Conservation (phyloP, 768 basidiomycete genomes). For the Coprinellus aureogranulatus region DNA sequence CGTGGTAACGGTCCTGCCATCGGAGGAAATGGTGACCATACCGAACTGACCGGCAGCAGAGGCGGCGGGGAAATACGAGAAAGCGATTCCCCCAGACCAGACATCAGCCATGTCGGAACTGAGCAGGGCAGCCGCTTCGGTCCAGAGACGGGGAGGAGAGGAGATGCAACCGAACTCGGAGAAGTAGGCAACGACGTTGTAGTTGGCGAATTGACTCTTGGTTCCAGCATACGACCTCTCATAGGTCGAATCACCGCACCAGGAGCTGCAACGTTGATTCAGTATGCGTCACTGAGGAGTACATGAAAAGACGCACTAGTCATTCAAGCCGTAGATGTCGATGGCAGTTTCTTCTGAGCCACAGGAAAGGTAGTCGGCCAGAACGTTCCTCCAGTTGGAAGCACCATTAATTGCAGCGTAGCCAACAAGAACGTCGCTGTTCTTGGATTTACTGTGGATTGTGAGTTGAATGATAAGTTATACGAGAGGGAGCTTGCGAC, state of each 20-base stretch:
- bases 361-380: slow-evolving; percentile 82
- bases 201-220: slow-evolving; percentile 54
- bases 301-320: slow-evolving; percentile 56
- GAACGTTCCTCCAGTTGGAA: slow-evolving; percentile 54
- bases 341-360: slow-evolving; percentile 64
- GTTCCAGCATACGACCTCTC: slow-evolving; percentile 53
- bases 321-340: slow-evolving; percentile 85
- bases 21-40: slow-evolving; percentile 73
- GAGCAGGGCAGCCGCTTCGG: slow-evolving; percentile 73
- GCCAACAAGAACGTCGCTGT: slow-evolving; percentile 67
- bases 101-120: slow-evolving; percentile 68
- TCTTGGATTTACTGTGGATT: slow-evolving; percentile 54
- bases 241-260: slow-evolving; percentile 73
- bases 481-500: slow-evolving; percentile 21
- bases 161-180: slow-evolving; percentile 82
- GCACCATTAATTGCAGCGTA: slow-evolving; percentile 84
- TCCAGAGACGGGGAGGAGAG: slow-evolving; percentile 67
- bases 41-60: slow-evolving; percentile 77
- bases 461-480: slow-evolving; percentile 7
- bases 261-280: slow-evolving; percentile 49
- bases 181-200: slow-evolving; percentile 85
- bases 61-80: slow-evolving; percentile 84
- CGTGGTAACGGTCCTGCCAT: slow-evolving; percentile 64
- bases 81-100: slow-evolving; percentile 89
- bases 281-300: background rate